Evolutionary conservation across 768 basidiomycete genomes (phyloP).

Genomic region (Tulasnella sp.): DNA sequence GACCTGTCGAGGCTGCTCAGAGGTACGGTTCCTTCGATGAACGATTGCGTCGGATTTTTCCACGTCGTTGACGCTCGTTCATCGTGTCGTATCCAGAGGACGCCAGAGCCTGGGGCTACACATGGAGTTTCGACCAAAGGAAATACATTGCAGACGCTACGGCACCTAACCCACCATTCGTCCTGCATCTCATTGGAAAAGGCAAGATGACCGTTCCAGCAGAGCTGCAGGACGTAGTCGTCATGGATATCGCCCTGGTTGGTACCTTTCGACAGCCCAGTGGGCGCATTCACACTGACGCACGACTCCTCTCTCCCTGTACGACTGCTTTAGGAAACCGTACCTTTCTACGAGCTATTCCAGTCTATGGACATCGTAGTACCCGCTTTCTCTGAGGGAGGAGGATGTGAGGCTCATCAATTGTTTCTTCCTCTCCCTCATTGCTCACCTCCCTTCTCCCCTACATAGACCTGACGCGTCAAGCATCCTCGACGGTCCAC

Average conservation of each 20-base stretch:
- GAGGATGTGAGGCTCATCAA: not conserved
- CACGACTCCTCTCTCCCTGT: not conserved
- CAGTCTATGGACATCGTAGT: not conserved
- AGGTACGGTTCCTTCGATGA: not conserved
- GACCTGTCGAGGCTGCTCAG: not conserved
- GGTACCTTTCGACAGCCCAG: not conserved
- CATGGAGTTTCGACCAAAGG: not conserved
- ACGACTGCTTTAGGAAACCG: not conserved
- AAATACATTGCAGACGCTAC: not conserved
- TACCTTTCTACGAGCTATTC: not conserved
- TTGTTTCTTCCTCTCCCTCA: too few relatives aligned
- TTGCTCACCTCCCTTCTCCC: too few relatives aligned
- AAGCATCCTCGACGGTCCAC: not conserved
- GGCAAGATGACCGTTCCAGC: not conserved
- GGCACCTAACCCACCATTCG: not conserved
- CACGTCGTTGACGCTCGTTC: not conserved
- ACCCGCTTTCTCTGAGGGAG: not conserved
- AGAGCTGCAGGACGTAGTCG: not conserved
- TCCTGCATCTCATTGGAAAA: not conserved
- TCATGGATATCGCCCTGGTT: not conserved
- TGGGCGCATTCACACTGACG: too few relatives aligned
- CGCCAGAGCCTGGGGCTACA: not conserved
- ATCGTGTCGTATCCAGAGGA: not conserved
- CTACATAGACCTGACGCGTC: too few relatives aligned
- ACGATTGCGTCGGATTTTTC: not conserved